Base-by-base conservation (phyloP, 306 rosid species). In the Quercus gilva region DNA sequence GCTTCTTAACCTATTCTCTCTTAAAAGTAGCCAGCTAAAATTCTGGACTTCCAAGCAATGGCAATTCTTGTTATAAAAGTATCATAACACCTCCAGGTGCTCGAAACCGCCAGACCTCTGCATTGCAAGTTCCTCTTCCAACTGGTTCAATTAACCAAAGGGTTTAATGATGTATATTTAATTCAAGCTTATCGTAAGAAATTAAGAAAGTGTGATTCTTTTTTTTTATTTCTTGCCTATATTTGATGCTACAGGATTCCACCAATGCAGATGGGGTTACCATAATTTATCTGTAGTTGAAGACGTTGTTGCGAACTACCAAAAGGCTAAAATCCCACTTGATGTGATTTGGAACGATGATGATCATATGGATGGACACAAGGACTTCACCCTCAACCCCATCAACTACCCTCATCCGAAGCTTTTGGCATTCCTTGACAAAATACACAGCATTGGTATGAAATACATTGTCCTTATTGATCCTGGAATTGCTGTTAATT, bases 231-330 rank as follows among this genome's bases (percentile, higher is more conserved):
- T 29, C 43, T 20, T 41, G 20, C 33, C 57, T 5, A 1, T 74
- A 19, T 82, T 76, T 80, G 84, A 57, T 20, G 41, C 37, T 79
- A 28, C 80, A 95, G 99, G 99, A 79, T 95, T 95, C 88, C 99
- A 95, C 79, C 99, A 95, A 80, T 95, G 98, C 86, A 91, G 97
- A 90, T 93, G 98, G 98, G 99, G 99, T 74, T 95, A 95, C 88
- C 99, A 91, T 83, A 95, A 95, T 80, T 81, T 95, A 69, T 95
- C 99, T 20, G 98, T 95, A 31, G 90, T 92, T 55, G 99, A 95
- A 82, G 99, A 95, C 61, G 99, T 95, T 72, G 98, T 95, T 74
- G 98, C 77, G 43, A 95, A 78, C 76, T 95, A 95, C 87, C 78
- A 90, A 67, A 92, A 93, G 85, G 94, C 99, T 59, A 73, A 85